Evolutionary conservation across 1,284 basidiomycete species (phyloP), one percentile per base, ranked within the genome.

Genomic region (Cystobasidium pallidum): DNA sequence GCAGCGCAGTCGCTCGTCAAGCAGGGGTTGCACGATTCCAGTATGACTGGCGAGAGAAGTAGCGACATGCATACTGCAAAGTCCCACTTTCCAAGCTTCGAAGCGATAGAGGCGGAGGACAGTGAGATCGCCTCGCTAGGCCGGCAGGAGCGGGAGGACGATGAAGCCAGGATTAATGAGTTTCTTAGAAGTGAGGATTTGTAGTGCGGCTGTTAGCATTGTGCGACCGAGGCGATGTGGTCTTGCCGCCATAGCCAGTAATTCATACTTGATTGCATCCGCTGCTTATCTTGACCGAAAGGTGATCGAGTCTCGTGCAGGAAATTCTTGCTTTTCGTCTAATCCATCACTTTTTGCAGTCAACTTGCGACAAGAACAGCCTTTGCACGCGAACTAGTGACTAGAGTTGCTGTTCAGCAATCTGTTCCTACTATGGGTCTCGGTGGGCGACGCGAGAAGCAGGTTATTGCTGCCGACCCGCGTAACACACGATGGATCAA

Each of bases 401-500:
- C 1, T 30, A 19, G 26, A 19, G 39, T 26, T 26, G 10, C 28
- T 61, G 30, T n/a, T 11, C 36, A 21, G 13, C 32, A 57, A 30
- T 19, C 2, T 32, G 17, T 26, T 24, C 19, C 3, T 39, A 62
- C 21, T 26, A 72, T 72, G 70, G 70, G 70, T 13, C 63, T 72
- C 34, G 70, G 70, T 8, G 70, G 70, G 17, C 52, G 70, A 13
- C 63, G 65, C 43, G 63, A 72, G 54, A 66, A 66, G 64, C 70
- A 72, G 54, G 34, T 51, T 30, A 72, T 72, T 34, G 49, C 59
- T 34, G 70, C 47, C 36, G 77, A 78, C 58, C 77, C 77, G 6
- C 75, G 77, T 55, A 78, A 78, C 70, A 73, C 74, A 3, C 58
- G 74, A 26, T 78, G 77, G 77, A 75, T 77, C 30, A 73, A 73